Evolutionary conservation across 306 rosid species (phyloP), one percentile per base, ranked within the genome.

Genomic region (Arachis hypogaea): DNA sequence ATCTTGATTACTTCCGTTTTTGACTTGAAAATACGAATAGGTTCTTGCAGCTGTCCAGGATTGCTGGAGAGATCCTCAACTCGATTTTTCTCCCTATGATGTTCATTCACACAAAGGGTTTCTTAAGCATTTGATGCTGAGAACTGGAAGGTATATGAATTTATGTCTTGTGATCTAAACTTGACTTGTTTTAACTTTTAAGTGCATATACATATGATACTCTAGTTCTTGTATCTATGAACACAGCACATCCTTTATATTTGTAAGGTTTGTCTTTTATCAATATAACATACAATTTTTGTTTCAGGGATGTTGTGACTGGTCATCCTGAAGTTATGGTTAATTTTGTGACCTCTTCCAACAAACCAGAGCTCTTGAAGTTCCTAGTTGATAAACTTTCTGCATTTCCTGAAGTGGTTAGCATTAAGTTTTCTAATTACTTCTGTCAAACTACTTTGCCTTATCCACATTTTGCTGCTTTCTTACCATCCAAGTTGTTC

Each of bases 71-170:
- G 91, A 93, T 72, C 87, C 92, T 41, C 81, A 84, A 47, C 84
- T 93, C 40, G 92, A 92, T 74, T 82, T 91, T 56, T 89, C 91
- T 81, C 96, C 98, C 50, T 93, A 84, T 81, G 75, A 91, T 77
- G 89, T 75, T 77, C 86, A 83, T 82, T 85, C 92, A 80, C 97
- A 93, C 86, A 44, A 5, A 42, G 98, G 98, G 75, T 93, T 91
- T 79, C 82, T 93, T 30, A 93, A 93, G 96, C 98, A 93, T 89
- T 77, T 93, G 78, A 89, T 93, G 96, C 82, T 93, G 61, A 88
- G 97, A 86, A 76, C 93, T 16, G 98, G 98, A 86, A 91, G 98
- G 98, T 93, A 89, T 78, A 33, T 76, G 47, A 30, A 14, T 56
- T 68, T 68, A 69, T 66, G 52, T 56, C 41, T 51, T 47, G 42